phyloP scores from a whole-genome alignment of 2,329 filamentous ascomycete species.

The Calonectria leucothoes region DNA sequence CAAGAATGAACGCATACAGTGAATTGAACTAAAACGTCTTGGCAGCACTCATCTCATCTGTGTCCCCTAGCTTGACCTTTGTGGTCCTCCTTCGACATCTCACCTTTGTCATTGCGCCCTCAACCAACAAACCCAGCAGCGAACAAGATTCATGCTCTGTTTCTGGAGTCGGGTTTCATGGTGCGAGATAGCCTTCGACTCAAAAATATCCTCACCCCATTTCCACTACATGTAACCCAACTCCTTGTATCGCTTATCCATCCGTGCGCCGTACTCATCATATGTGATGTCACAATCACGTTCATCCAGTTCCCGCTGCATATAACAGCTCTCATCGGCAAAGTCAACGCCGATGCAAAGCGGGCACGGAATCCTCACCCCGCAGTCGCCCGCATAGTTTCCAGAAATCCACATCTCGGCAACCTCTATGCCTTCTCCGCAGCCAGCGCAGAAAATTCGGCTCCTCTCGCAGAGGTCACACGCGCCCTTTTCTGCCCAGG shows the following conservation, averaged over 20 bases:
- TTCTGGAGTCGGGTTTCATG: no score
- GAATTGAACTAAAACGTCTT: no score
- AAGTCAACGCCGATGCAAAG: neutral
- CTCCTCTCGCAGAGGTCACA: neutral
- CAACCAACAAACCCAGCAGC: no score
- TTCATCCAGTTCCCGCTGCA: neutral
- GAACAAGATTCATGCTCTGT: no score
- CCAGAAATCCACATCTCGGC: neutral
- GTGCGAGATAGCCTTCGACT: no score
- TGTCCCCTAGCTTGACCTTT: no score
- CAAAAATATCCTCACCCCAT: no score
- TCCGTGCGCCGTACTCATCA: neutral
- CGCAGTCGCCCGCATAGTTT: neutral
- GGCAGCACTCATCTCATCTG: no score
- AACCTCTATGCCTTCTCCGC: neutral
- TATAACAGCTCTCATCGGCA: neutral
- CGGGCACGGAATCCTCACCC: neutral
- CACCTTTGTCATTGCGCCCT: no score
- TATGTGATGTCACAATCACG: neutral
- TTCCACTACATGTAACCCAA: neutral
- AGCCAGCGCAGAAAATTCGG: constrained; percentile 2
- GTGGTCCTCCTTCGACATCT: no score
- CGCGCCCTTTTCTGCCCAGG: neutral
- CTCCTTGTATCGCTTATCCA: neutral
- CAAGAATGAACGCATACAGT: no score